Evolutionary conservation across 257 asterid species (phyloP).

Genomic region (Solanum medicagineum): DNA sequence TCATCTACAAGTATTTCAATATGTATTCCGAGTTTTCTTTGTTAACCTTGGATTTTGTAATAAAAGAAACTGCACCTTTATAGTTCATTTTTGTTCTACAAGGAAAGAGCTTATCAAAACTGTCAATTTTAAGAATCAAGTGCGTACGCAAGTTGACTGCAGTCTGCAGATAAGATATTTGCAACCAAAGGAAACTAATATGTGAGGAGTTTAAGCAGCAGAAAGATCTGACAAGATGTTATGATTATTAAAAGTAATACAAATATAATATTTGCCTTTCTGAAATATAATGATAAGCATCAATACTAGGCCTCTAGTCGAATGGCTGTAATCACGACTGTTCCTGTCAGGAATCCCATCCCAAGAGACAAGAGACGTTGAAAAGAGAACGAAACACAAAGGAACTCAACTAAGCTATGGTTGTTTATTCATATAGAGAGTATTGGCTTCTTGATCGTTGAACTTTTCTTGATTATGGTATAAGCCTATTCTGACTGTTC

Average conservation of each 20-base stretch:
- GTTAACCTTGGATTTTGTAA: neutral
- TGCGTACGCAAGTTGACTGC: neutral
- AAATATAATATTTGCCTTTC: neutral
- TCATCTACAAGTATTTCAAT: neutral
- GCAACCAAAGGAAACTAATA: neutral
- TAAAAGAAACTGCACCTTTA: neutral
- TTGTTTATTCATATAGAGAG: neutral
- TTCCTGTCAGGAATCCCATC: neutral
- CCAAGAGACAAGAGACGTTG: neutral
- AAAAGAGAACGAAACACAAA: neutral
- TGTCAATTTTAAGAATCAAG: neutral
- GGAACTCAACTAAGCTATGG: neutral
- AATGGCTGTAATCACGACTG: neutral
- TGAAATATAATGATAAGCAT: neutral
- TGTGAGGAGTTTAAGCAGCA: neutral
- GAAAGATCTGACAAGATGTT: neutral
- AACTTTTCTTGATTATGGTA: neutral
- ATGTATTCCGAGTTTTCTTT: neutral
- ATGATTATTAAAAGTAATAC: neutral
- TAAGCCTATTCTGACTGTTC: slow-evolving; percentile 6
- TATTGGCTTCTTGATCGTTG: neutral
- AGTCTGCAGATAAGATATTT: neutral
- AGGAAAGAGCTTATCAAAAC: neutral
- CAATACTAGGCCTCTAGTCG: neutral
- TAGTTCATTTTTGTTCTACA: neutral